Evolutionary conservation across 495 filamentous ascomycete genomes (phyloP).

Genomic region (Collariella sp.): DNA sequence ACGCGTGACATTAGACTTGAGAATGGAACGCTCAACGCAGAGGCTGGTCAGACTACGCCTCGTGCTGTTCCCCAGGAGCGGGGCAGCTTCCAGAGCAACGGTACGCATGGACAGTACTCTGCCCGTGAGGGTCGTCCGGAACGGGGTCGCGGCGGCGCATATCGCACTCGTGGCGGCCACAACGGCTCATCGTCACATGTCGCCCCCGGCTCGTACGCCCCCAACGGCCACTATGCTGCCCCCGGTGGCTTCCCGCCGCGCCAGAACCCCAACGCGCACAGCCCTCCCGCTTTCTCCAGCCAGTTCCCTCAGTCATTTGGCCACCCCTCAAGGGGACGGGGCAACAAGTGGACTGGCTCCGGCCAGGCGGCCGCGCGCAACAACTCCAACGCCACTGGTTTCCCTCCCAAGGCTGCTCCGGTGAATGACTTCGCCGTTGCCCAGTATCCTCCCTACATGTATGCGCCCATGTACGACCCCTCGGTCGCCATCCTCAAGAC

Average conservation of each 20-base stretch:
- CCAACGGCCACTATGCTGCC: slow-evolving; percentile 22
- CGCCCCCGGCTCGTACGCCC: slow-evolving; percentile 5
- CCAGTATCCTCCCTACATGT: slow-evolving; percentile 16
- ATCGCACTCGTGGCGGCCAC: slow-evolving; percentile 31
- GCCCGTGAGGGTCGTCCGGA: slow-evolving; percentile 31
- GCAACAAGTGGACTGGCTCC: slow-evolving; percentile 17
- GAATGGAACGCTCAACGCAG: slow-evolving; percentile 10
- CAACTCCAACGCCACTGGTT: slow-evolving; percentile 13
- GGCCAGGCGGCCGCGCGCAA: slow-evolving; percentile 14
- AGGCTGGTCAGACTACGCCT: slow-evolving; percentile 7
- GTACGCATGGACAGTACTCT: slow-evolving; percentile 15
- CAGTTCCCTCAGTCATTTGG: slow-evolving; percentile 19
- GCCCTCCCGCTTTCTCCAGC: slow-evolving; percentile 16
- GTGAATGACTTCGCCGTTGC: slow-evolving; percentile 14
- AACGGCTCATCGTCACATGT: slow-evolving; percentile 12
- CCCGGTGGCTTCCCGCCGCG: slow-evolving; percentile 21
- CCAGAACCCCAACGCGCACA: slow-evolving; percentile 15
- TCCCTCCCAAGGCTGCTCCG: slow-evolving; percentile 13
- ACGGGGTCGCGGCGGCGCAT: slow-evolving; percentile 35
- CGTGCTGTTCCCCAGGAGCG: slow-evolving; percentile 16
- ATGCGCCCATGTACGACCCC: slow-evolving; percentile 13
- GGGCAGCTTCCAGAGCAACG: slow-evolving; percentile 15
- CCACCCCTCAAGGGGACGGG: slow-evolving; percentile 19
- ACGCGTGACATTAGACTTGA: slow-evolving; percentile 21
- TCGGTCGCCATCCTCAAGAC: slow-evolving; percentile 28